Base-by-base conservation (phyloP, 495 filamentous ascomycete species). In the Ramalina intermedia region DNA sequence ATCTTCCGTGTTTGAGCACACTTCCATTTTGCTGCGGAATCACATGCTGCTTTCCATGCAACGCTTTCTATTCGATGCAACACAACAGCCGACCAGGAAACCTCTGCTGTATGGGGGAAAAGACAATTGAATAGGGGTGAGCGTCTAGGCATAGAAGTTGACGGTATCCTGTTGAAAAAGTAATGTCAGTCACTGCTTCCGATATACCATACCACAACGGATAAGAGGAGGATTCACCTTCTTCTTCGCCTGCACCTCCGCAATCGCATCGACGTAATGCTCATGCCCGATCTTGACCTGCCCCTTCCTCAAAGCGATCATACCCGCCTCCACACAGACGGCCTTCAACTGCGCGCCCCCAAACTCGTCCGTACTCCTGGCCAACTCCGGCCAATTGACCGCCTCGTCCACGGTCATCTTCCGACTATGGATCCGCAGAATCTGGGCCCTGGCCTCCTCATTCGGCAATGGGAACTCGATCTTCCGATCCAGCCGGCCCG, bases 401-500 rank as follows among this genome's bases (percentile, higher is more conserved):
- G 72, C 81, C 50, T 85, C 78, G 58, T 95, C 86, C 8, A 96
- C 87, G 55, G 87, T 88, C 91, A 99, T 99, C 72, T 99, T 99
- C 47, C 91, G 78, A 44, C 83, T 89, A 71, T 99, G 91, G 55
- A 99, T 99, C 65, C 85, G 84, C 53, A 99, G 71, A 65, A 99
- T 99, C 69, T 96, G 89, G 8, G 90, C 89, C 23, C 91, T 82
- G 2, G 93, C 88, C 68, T 99, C 91, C 67, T 96, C 91, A 67
- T 96, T 99, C n/a, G 91, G 91, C 16, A 96, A 76, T 3, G 91
- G 93, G 71, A 98, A 99, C 69, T 99, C 91, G 67, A 99, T 99
- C 71, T 99, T 99, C 59, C 91, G 81, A 63, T 99, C 91, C 52
- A 99, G 71, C 70, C 91, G 87, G 37, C 91, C 91, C 21, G 87